Base-by-base conservation (phyloP, 1,284 basidiomycete genomes). In the Tilletia indica region DNA sequence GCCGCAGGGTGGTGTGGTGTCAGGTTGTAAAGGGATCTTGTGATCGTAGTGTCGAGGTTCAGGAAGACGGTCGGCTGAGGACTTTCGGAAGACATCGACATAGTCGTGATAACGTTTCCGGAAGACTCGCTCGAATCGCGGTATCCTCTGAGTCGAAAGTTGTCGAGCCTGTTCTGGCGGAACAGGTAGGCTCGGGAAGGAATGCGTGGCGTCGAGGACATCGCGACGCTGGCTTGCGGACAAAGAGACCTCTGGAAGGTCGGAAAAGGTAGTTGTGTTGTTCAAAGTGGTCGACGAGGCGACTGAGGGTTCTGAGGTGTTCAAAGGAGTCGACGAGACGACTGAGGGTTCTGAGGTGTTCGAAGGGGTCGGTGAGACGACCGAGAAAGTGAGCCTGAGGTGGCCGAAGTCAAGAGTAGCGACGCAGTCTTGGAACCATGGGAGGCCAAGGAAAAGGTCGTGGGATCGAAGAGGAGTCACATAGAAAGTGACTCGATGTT, bases 101-200 rank as follows among this genome's bases (percentile, higher is more conserved):
- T 31, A 47, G 64, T 67, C 38, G 36, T 68, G 67, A 47, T 49
- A 68, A 19, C 14, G 19, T 21, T 21, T n/a, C 64, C 64, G 64
- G 64, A 19, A 67, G 19, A 11, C 8, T 38, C 16, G 61, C 61
- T 19, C 61, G 61, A 25, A 64, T 25, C 14, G 61, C 9, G 66
- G 5, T 31, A 19, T 54, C 51, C 25, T 54, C 51, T 31, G 51
- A 8, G 51, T 5, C 8, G 51, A 54, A 19, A 31, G 16, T 19
- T 54, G 16, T 4, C 51, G 51, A 31, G 51, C 51, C 4, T 54
- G 51, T 54, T 19, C 51, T 19, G 51, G 51, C 51, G 25, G 19
- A 54, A 54, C 42, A 31, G 51, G 16, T 4, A 31, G 51, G 51
- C 51, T 54, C 51, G 51, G 51, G 25, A 54, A 31, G 19, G 25